Percentiles rank a stretch among this genome's conserved stretches.
Conservation (phyloP, 2,329 filamentous ascomycete genomes). For the Ascocoryne sarcoides region DNA sequence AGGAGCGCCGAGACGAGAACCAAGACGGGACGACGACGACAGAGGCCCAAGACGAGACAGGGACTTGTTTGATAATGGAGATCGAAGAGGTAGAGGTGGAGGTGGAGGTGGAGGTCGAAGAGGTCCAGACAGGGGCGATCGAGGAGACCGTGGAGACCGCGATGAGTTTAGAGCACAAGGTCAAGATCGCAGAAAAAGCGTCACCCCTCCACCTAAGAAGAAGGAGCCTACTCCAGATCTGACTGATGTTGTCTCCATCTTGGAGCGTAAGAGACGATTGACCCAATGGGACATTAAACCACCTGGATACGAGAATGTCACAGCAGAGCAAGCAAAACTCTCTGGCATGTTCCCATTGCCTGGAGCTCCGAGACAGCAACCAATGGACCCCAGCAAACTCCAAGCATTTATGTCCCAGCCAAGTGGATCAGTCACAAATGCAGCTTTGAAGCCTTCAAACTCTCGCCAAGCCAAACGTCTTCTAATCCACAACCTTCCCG, state of each 20-base stretch:
- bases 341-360: constrained; percentile 99
- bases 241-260: constrained; percentile 67
- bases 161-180: constrained; percentile 39
- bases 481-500: constrained; percentile 74
- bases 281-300: constrained; percentile 99
- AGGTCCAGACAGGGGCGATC: constrained; percentile 31
- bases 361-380: constrained; percentile 86
- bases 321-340: constrained; percentile 94
- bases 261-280: constrained; percentile 81
- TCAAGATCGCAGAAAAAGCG: constrained; percentile 50
- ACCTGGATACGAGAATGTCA: constrained; percentile 95
- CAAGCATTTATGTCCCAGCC: constrained; percentile 95
- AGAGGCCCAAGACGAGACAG: constrained; percentile 43
- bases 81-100: constrained; percentile 40
- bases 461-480: constrained; percentile 91
- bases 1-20: constrained; percentile 50
- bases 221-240: constrained; percentile 94
- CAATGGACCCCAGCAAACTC: constrained; percentile 88
- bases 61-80: constrained; percentile 56
- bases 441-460: constrained; percentile 85
- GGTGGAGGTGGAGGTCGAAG: constrained; percentile 43
- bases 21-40: constrained; percentile 60
- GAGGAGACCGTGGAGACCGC: constrained; percentile 32
- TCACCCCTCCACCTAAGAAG: constrained; percentile 76
- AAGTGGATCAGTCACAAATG: constrained; percentile 53